Evolutionary conservation across 2,329 filamentous ascomycete genomes (phyloP), one percentile per base, ranked within the genome.

Genomic region (Epichloe elymi): DNA sequence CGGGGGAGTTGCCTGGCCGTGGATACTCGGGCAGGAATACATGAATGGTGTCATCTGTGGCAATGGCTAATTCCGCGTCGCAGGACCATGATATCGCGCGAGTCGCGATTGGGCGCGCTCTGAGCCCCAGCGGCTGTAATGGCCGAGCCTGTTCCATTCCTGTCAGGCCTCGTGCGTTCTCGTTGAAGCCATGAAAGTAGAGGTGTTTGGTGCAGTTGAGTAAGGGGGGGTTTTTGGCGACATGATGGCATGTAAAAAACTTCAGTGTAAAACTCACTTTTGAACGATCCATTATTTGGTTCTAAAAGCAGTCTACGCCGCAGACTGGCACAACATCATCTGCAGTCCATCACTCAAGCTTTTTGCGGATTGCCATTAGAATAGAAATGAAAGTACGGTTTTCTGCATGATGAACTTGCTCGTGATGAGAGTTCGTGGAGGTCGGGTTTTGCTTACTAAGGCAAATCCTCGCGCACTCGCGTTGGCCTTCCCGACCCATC

Each of bases 61-160:
- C 73, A 35, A 80, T 68, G 36, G 77, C 78, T 5, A 81, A 66
- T 57, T 80, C 78, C 23, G 72, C 75, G 49, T 81, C 78, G 54
- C 73, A 73, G 20, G 78, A 81, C 74, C 77, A 80, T 37, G 73
- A 59, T 8, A 72, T 56, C 1, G 68, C 64, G 52, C 70, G 70
- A 4, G 67, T 67, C 30, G 70, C 69, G 53, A 74, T 62, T 17
- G 73, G 71, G 4, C 72, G 64, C 11, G 70, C 68, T 38, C 64
- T 64, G 19, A 77, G 62, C 45, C 64, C 60, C 20, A 76, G 64
- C 3, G 71, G 65, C 56, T 73, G 71, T 8, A 80, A 67, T 1
- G 74, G 73, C 6, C 73, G 69, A 43, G 70, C 68, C 67, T 73
- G 58, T 19, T 6, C 15, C 39, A 44, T 17, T 46, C 4, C 12